Percentiles rank a stretch among this genome's conserved stretches.
Conservation (phyloP, 768 basidiomycete genomes). For the Boletales sp. region DNA sequence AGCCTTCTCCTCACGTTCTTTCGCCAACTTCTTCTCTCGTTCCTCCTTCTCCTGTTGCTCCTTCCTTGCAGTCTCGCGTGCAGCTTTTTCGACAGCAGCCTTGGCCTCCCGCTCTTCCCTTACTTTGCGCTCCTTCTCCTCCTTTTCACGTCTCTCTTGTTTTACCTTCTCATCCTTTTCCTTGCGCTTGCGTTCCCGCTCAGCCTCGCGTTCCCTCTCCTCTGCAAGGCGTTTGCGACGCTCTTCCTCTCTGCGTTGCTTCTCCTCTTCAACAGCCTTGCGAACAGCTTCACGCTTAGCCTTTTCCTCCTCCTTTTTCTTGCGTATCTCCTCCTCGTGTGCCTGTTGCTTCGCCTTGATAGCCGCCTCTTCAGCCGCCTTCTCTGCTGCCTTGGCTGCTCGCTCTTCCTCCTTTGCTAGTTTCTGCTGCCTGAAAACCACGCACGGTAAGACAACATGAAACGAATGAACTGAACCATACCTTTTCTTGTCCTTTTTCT, state of each 20-base stretch:
- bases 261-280: constrained; percentile 81
- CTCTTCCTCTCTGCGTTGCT: constrained; percentile 80
- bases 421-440: constrained; percentile 72
- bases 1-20: constrained; percentile 60
- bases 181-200: constrained; percentile 68
- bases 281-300: constrained; percentile 68
- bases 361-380: constrained; percentile 82
- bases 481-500: constrained; percentile 99
- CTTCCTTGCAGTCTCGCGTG: constrained; percentile 34
- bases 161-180: constrained; percentile 66
- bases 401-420: constrained; percentile 89
- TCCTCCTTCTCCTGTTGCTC: constrained; percentile 60
- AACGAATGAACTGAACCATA: constrained; percentile 35
- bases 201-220: constrained; percentile 76
- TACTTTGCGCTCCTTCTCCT: constrained; percentile 61
- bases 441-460: background rate
- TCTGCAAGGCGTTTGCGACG: constrained; percentile 69
- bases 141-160: constrained; percentile 50
- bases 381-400: constrained; percentile 77
- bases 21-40: constrained; percentile 61
- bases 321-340: constrained; percentile 75
- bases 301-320: constrained; percentile 87
- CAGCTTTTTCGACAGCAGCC: constrained; percentile 45
- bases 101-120: constrained; percentile 65
- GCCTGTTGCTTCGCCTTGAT: constrained; percentile 70